These are phyloP conservation scores for Quercus robur DNA, from an alignment of 306 rosid species.

Conservation along the genomic window DNA sequence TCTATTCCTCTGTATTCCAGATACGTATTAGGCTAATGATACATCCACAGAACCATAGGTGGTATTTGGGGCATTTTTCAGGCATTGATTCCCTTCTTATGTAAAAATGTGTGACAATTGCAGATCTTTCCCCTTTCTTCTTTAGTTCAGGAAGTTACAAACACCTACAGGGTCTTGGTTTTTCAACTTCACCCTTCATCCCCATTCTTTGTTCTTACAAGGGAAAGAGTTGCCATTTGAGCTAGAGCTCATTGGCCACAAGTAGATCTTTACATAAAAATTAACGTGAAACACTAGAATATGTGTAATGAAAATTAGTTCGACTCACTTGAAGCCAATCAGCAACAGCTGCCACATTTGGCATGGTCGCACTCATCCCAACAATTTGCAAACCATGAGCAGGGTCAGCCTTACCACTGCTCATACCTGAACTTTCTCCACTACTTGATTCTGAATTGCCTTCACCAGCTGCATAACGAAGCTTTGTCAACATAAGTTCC, in stretches of 20 bases:
- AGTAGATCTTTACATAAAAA: background rate
- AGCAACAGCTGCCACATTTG: constrained; percentile 95
- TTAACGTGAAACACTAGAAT: background rate
- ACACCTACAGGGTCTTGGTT: background rate
- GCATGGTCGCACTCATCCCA: constrained; percentile 99
- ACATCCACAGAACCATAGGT: background rate
- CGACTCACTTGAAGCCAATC: constrained; percentile 94
- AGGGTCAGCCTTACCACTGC: constrained; percentile 85
- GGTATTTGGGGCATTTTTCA: background rate
- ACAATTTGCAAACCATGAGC: constrained; percentile 92
- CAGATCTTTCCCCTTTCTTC: background rate
- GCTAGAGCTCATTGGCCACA: background rate
- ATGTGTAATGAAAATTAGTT: background rate
- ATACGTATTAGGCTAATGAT: background rate
- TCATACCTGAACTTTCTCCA: constrained; percentile 87
- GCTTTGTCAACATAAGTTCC: constrained; percentile 95
- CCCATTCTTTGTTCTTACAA: background rate
- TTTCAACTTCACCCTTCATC: background rate
- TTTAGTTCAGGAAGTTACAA: background rate
- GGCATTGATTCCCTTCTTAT: background rate
- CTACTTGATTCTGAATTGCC: constrained; percentile 76
- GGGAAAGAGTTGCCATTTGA: background rate
- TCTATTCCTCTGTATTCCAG: background rate
- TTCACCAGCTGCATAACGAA: constrained; percentile 97
- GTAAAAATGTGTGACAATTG: background rate